phyloP scores from a whole-genome alignment of 2,329 filamentous ascomycete genomes.

The Colletotrichum trifolii region DNA sequence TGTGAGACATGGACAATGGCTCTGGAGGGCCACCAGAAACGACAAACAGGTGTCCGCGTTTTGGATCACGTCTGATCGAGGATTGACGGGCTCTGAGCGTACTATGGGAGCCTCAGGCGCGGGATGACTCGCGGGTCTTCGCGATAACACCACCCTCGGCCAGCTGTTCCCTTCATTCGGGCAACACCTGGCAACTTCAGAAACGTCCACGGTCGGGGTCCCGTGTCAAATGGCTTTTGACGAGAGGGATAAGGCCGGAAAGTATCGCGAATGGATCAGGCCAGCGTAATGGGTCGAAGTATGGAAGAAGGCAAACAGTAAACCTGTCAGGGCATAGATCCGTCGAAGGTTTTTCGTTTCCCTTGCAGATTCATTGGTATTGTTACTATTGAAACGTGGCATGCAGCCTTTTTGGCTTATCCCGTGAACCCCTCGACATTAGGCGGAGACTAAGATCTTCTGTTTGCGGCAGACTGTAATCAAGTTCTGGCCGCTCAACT shows the following conservation, averaged over 20 bases:
- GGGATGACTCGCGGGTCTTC: slow-evolving; percentile 27
- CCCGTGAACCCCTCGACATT: background rate
- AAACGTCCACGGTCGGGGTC: slow-evolving; percentile 12
- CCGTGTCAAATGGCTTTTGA: background rate
- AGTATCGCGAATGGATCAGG: slow-evolving; percentile 1
- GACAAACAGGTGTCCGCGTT: slow-evolving; percentile 24
- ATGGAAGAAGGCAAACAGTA: background rate
- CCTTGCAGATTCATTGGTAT: slow-evolving; percentile 3
- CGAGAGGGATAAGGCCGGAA: background rate
- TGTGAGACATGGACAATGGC: slow-evolving; percentile 16
- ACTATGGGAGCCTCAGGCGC: background rate
- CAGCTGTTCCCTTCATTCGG: slow-evolving; percentile 26
- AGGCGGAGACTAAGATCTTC: too few relatives aligned
- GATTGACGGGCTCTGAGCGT: slow-evolving; percentile 1
- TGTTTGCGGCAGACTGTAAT: too few relatives aligned
- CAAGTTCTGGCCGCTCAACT: too few relatives aligned
- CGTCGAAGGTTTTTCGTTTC: slow-evolving; percentile 28
- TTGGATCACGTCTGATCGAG: slow-evolving; percentile 27
- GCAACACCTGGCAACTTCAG: slow-evolving; percentile 2
- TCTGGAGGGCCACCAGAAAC: slow-evolving; percentile 21
- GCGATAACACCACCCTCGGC: slow-evolving; percentile 30
- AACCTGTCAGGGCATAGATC: slow-evolving; percentile 7
- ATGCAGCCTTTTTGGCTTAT: background rate
- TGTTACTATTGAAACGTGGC: slow-evolving; percentile 21
- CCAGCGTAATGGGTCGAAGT: too few relatives aligned